phyloP scores from a whole-genome alignment of 148 eudicot genomes.

The Chenopodium formosanum region DNA sequence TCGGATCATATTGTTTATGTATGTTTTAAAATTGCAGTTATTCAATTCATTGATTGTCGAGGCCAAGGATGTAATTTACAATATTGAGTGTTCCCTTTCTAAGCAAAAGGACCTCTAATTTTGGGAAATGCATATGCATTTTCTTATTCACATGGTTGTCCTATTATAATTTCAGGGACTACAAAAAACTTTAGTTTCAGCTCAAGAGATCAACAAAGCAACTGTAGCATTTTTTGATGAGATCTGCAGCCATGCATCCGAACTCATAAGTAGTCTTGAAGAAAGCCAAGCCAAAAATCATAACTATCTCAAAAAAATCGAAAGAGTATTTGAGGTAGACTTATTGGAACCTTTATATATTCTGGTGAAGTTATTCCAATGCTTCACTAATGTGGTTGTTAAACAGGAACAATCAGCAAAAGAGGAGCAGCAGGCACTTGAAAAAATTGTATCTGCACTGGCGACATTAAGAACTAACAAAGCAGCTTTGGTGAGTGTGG shows the following conservation, averaged over 20 bases:
- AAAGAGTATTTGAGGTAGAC: constrained; percentile 66
- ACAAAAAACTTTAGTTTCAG: constrained; percentile 55
- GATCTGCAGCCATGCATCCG: constrained; percentile 48
- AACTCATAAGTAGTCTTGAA: constrained; percentile 48
- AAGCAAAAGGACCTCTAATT: constrained; percentile 52
- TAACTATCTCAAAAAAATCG: constrained; percentile 45
- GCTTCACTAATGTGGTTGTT: constrained; percentile 14
- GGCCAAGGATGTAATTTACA: constrained; percentile 54
- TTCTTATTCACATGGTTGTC: not conserved
- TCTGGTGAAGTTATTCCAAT: not conserved
- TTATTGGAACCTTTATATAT: not conserved
- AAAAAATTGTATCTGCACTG: constrained; percentile 59
- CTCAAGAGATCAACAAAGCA: constrained; percentile 58
- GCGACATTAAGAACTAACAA: constrained; percentile 53
- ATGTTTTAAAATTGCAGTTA: constrained; percentile 42
- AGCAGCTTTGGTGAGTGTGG: constrained; percentile 42
- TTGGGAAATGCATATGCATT: not conserved
- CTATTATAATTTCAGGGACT: constrained; percentile 47
- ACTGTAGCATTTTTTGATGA: constrained; percentile 58
- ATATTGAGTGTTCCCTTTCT: constrained; percentile 46
- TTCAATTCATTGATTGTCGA: constrained; percentile 46
- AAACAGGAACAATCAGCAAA: constrained; percentile 67
- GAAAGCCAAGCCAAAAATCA: constrained; percentile 48
- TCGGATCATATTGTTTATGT: not conserved
- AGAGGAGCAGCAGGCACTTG: constrained; percentile 71